A percentile compares a stretch with the other conserved stretches of the same genome.
Evolutionary conservation across 2,329 filamentous ascomycete genomes (phyloP).

Genomic region (Mollisiaceae sp.): DNA sequence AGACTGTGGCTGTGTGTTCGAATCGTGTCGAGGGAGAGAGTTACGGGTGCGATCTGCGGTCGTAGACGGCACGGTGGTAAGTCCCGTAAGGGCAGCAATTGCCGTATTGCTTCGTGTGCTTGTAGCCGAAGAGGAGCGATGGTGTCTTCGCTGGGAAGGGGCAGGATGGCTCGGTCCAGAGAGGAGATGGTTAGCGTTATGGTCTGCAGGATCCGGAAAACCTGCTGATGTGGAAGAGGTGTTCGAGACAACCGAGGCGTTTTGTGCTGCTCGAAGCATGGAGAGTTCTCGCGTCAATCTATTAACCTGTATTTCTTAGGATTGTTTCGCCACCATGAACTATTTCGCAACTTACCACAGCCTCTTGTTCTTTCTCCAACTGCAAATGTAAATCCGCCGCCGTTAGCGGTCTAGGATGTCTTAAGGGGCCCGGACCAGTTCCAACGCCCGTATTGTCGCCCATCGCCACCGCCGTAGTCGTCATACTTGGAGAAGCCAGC

Average conservation of each 20-base stretch:
- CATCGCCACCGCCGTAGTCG: slow-evolving; percentile 19
- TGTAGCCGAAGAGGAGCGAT: slow-evolving; percentile 58
- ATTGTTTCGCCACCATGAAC: neutral
- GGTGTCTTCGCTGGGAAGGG: slow-evolving; percentile 58
- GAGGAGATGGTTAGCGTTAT: slow-evolving; percentile 56
- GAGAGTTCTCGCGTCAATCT: slow-evolving; percentile 88
- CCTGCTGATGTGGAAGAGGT: slow-evolving; percentile 65
- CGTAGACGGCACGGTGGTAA: slow-evolving; percentile 51
- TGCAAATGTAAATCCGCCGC: slow-evolving; percentile 87
- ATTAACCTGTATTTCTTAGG: slow-evolving; percentile 69
- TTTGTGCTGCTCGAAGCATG: slow-evolving; percentile 74
- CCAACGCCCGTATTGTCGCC: slow-evolving; percentile 53
- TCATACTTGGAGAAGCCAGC: slow-evolving; percentile 32
- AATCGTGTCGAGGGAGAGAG: slow-evolving; percentile 33
- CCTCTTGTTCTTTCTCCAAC: slow-evolving; percentile 94
- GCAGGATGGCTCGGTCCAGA: slow-evolving; percentile 64
- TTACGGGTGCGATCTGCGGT: slow-evolving; percentile 37
- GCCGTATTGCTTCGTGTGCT: slow-evolving; percentile 58
- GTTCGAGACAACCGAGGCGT: slow-evolving; percentile 69
- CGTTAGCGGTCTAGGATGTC: slow-evolving; percentile 87
- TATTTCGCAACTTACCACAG: slow-evolving; percentile 66
- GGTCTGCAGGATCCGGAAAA: slow-evolving; percentile 54
- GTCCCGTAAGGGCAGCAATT: slow-evolving; percentile 45
- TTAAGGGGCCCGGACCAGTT: slow-evolving; percentile 71
- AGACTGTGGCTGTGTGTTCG: slow-evolving; percentile 31